Conservation (phyloP, 2,329 filamentous ascomycete species). For the Coleophoma cylindrospora region DNA sequence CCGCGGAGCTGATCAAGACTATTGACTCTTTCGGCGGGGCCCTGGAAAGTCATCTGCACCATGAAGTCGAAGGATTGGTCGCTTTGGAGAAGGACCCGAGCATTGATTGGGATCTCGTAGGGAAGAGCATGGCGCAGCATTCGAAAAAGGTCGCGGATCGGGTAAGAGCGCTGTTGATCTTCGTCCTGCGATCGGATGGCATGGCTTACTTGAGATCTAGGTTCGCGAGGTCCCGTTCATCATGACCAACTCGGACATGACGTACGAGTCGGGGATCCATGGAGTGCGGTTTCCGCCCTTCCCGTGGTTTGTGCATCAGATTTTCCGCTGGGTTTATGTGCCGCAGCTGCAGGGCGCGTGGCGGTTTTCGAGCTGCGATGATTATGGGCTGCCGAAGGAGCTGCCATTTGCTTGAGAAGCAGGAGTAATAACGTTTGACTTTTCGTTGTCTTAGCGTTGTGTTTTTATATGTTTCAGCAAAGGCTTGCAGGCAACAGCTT, state of each 20-base stretch:
- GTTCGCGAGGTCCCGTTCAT: slow-evolving; percentile 10
- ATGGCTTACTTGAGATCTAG: neutral
- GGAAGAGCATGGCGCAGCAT: slow-evolving; percentile 7
- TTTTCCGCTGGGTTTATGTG: slow-evolving; percentile 30
- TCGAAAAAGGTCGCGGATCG: slow-evolving; percentile 7
- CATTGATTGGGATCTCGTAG: slow-evolving; percentile 29
- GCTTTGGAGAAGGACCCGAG: slow-evolving; percentile 27
- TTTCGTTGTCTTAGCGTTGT: too few relatives aligned
- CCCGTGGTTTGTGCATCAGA: slow-evolving; percentile 22
- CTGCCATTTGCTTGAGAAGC: slow-evolving; percentile 28
- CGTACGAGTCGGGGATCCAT: slow-evolving; percentile 23
- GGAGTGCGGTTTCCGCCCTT: slow-evolving; percentile 20
- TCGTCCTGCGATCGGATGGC: neutral
- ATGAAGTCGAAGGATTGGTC: slow-evolving; percentile 34
- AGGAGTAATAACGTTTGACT: neutral
- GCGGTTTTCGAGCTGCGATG: slow-evolving; percentile 29
- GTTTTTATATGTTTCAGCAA: too few relatives aligned
- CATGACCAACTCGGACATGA: slow-evolving; percentile 17
- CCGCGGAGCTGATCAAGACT: slow-evolving; percentile 22
- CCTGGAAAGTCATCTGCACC: slow-evolving; percentile 30
- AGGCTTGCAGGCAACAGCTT: too few relatives aligned
- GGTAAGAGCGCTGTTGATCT: slow-evolving; percentile 1
- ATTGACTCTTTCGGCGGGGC: slow-evolving; percentile 30
- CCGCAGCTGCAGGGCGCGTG: slow-evolving; percentile 29
- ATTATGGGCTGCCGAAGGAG: slow-evolving; percentile 26